phyloP scores from a whole-genome alignment of 2,329 filamentous ascomycete species.

The Trichoderma aggressivum region DNA sequence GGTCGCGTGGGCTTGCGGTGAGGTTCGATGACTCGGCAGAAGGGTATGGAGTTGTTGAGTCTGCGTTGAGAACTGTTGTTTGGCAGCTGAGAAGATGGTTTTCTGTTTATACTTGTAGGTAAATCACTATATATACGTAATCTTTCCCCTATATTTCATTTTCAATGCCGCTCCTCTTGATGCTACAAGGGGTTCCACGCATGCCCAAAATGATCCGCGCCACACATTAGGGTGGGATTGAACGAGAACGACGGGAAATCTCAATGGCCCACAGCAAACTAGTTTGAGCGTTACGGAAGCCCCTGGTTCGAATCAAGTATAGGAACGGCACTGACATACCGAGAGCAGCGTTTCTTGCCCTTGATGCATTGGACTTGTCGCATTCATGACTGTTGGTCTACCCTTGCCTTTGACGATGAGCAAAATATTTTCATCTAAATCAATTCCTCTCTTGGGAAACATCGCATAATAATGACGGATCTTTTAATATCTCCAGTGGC shows the following conservation, averaged over 20 bases:
- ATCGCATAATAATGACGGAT: background rate
- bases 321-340: background rate
- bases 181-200: background rate
- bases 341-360: background rate
- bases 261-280: background rate
- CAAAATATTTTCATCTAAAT: background rate
- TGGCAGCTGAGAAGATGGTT: background rate
- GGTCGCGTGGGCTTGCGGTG: background rate
- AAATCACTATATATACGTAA: background rate
- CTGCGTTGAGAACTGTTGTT: background rate
- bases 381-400: background rate
- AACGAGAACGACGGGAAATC: conserved; percentile 8
- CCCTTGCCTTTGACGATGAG: background rate
- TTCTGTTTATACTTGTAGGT: background rate
- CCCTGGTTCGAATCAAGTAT: background rate
- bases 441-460: background rate
- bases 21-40: background rate
- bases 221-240: background rate
- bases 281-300: background rate
- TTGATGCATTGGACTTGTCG: background rate
- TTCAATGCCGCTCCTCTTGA: background rate
- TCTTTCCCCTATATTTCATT: background rate
- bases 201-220: background rate
- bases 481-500: background rate
- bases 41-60: background rate